Conservation (phyloP, 1,284 basidiomycete genomes). For the Ganoderma leucocontextum region DNA sequence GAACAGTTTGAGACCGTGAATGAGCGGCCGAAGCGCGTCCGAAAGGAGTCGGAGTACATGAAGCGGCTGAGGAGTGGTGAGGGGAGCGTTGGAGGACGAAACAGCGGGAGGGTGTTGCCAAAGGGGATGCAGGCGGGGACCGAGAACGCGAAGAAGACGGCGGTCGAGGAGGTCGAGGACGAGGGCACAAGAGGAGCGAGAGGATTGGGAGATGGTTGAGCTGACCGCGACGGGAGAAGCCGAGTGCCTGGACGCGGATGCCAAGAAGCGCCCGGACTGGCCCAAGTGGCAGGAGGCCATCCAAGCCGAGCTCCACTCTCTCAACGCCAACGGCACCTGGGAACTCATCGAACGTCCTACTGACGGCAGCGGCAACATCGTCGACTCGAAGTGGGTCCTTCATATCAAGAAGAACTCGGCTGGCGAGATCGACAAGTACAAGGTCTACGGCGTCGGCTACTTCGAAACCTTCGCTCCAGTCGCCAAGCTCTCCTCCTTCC, state of each 20-base stretch:
- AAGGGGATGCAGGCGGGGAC: conserved; percentile 1
- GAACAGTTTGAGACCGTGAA: no score
- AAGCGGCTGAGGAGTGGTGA: conserved; percentile 3
- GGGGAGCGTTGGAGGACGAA: not conserved
- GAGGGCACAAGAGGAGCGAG: not conserved
- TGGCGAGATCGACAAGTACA: no score
- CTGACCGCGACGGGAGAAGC: conserved; percentile 23
- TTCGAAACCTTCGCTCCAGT: conserved; percentile 44
- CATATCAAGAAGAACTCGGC: no score
- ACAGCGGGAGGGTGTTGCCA: not conserved
- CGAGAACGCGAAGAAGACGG: no score
- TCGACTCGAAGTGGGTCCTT: no score
- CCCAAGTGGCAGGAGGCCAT: conserved; percentile 25
- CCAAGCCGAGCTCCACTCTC: no score
- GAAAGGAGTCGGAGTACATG: not conserved
- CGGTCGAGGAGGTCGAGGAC: no score
- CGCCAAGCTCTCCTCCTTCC: conserved; percentile 38
- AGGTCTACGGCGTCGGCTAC: conserved; percentile 47
- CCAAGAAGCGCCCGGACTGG: conserved; percentile 34
- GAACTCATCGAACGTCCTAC: no score
- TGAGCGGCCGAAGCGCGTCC: not conserved
- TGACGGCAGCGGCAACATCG: no score
- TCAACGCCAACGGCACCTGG: no score
- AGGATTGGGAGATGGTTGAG: conserved; percentile 19
- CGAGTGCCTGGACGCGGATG: conserved; percentile 32